Conservation (phyloP, 2,329 filamentous ascomycete species). For the Pochonia chlamydosporia region DNA sequence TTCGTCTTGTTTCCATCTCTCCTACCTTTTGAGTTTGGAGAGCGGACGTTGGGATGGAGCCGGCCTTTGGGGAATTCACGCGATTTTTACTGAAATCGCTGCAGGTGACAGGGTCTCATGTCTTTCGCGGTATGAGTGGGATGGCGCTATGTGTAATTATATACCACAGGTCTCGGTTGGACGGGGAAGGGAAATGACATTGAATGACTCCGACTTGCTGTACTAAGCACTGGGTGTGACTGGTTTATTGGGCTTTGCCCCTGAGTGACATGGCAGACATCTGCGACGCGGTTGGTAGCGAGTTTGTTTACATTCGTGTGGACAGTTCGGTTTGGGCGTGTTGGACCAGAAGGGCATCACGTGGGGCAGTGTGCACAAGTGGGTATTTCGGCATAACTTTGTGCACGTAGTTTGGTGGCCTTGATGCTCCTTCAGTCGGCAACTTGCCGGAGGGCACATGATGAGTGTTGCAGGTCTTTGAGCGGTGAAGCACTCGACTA, state of each 20-base stretch:
- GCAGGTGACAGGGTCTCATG: conserved; percentile 2
- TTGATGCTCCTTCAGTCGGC: too few relatives aligned
- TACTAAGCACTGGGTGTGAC: not conserved
- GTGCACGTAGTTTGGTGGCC: too few relatives aligned
- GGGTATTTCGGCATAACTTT: not conserved
- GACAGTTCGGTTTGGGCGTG: not conserved
- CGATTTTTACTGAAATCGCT: not conserved
- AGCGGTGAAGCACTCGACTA: too few relatives aligned
- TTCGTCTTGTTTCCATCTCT: not conserved
- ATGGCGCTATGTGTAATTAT: conserved; percentile 12
- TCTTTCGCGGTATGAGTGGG: not conserved
- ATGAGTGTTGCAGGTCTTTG: too few relatives aligned
- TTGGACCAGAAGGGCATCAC: not conserved
- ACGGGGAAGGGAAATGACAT: conserved; percentile 5
- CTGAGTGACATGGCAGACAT: not conserved
- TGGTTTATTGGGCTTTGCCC: too few relatives aligned
- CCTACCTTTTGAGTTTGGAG: too few relatives aligned
- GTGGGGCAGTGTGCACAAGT: not conserved
- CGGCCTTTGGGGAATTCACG: not conserved
- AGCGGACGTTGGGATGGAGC: too few relatives aligned
- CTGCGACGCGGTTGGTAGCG: not conserved
- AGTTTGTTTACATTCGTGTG: not conserved
- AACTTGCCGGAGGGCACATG: too few relatives aligned
- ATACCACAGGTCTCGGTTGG: conserved; percentile 7
- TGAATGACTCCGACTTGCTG: conserved; percentile 1